A percentile compares a stretch with the other conserved stretches of the same genome.
Conservation (phyloP, 2,329 filamentous ascomycete species). For the Colletotrichum theobromicola region DNA sequence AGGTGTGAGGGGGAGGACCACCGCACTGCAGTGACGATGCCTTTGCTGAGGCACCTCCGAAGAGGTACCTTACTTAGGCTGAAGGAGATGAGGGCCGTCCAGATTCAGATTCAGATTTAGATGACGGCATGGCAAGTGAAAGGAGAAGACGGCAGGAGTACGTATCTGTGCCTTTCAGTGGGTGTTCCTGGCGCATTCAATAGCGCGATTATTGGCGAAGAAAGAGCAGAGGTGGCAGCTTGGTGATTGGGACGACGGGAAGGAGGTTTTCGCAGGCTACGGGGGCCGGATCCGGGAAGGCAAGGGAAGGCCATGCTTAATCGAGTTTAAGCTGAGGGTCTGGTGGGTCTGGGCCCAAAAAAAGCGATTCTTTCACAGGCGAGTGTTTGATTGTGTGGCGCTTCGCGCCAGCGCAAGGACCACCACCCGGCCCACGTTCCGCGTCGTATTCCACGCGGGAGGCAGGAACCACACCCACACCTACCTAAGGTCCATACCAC, state of each 20-base stretch:
- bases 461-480: not conserved
- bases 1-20: not conserved
- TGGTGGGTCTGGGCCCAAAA: not conserved
- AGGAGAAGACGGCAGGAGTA: not conserved
- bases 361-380: not conserved
- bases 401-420: not conserved
- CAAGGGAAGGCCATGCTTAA: constrained; percentile 3
- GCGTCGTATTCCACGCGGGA: constrained; percentile 2
- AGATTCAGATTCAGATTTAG: not conserved
- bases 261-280: not conserved
- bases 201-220: not conserved
- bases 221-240: not conserved
- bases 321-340: constrained; percentile 4
- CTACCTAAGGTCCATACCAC: too few relatives aligned
- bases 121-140: not conserved
- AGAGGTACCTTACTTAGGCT: too few relatives aligned
- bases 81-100: not conserved
- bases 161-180: not conserved
- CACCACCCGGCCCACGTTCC: not conserved
- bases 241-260: not conserved
- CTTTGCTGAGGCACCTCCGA: too few relatives aligned
- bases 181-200: not conserved
- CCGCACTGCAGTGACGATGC: not conserved
- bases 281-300: not conserved
- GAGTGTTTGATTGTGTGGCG: constrained; percentile 7